These are phyloP conservation scores for Bruguiera gymnorhiza DNA, from an alignment of 345 rosid genomes.

Conservation along the genomic window DNA sequence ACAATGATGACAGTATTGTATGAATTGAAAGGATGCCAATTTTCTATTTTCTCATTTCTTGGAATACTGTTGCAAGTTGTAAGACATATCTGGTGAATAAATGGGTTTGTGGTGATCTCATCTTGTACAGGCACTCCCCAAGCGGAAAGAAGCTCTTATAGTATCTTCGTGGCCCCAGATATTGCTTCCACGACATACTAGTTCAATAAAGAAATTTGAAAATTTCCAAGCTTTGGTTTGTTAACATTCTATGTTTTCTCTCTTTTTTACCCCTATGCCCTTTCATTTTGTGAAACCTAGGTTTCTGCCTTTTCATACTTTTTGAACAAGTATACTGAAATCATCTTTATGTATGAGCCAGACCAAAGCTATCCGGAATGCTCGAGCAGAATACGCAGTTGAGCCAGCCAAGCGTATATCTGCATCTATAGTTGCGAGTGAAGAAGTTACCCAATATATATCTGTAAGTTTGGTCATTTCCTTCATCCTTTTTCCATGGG, in stretches of 20 bases:
- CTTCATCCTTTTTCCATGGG: neutral
- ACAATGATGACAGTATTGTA: too few relatives aligned
- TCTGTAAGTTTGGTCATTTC: constrained; percentile 52
- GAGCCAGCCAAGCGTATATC: constrained; percentile 96
- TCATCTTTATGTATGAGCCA: constrained; percentile 22
- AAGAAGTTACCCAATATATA: constrained; percentile 76
- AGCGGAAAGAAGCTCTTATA: constrained; percentile 73
- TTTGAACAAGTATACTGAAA: constrained; percentile 10
- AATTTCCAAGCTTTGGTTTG: constrained; percentile 87
- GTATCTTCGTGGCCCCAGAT: constrained; percentile 83
- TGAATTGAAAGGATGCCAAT: neutral
- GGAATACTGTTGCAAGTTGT: neutral
- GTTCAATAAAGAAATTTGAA: constrained; percentile 69
- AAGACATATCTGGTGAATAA: neutral
- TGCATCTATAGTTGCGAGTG: constrained; percentile 77
- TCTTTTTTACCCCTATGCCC: neutral
- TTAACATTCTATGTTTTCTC: constrained; percentile 14
- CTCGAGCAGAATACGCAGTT: constrained; percentile 92
- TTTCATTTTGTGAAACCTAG: neutral
- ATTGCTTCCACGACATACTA: constrained; percentile 64
- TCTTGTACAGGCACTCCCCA: constrained; percentile 68
- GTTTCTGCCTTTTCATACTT: neutral
- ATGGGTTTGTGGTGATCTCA: constrained; percentile 1
- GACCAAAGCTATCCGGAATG: constrained; percentile 94
- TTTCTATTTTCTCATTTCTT: neutral